phyloP scores from a whole-genome alignment of 2,329 filamentous ascomycete species.

The Ceratocystis variospora region DNA sequence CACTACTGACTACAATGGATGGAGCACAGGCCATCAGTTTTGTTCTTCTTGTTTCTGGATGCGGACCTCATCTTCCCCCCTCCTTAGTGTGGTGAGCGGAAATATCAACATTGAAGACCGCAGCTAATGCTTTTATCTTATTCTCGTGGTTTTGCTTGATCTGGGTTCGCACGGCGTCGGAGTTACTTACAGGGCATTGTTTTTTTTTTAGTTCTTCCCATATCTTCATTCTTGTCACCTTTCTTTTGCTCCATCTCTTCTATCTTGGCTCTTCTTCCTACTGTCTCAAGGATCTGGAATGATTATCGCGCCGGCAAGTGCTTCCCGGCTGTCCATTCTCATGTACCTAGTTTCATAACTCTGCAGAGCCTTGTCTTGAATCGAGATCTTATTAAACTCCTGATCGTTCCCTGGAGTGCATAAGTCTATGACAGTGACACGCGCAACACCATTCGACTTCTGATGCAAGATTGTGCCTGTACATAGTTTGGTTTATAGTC shows the following conservation, averaged over 20 bases:
- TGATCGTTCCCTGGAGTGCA: not conserved
- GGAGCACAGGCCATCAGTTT: not conserved
- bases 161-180: constrained; percentile 19
- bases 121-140: constrained; percentile 18
- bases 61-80: not conserved
- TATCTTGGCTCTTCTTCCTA: not conserved
- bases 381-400: not conserved
- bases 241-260: constrained; percentile 7
- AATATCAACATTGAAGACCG: constrained; percentile 6
- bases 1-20: not conserved
- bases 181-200: constrained; percentile 19
- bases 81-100: not conserved
- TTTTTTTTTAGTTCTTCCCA: constrained; percentile 13
- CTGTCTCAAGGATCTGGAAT: not conserved
- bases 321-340: not conserved
- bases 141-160: constrained; percentile 17
- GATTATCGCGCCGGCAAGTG: not conserved
- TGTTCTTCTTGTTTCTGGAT: not conserved
- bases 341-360: not conserved
- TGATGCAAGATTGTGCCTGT: not conserved
- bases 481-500: constrained; percentile 1
- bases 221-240: constrained; percentile 13
- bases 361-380: not conserved
- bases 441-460: not conserved
- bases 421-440: not conserved